phyloP scores from a whole-genome alignment of 2,329 filamentous ascomycete species.

The Didymella glomerata region DNA sequence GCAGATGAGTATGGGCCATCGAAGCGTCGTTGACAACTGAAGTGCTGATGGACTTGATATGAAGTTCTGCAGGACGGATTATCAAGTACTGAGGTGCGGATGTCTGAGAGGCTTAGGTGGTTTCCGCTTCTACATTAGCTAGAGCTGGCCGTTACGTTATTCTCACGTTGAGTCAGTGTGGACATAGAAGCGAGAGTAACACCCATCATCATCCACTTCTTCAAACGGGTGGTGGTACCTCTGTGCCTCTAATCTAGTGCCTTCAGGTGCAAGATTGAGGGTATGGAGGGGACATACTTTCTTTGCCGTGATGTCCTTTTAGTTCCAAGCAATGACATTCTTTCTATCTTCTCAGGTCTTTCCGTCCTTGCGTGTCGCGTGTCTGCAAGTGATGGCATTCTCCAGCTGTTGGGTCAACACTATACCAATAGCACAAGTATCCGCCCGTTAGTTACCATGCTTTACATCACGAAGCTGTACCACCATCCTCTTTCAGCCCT shows the following conservation, averaged over 20 bases:
- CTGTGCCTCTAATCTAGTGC: constrained; percentile 33
- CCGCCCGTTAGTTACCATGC: background rate
- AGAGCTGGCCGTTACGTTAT: constrained; percentile 53
- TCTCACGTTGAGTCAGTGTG: constrained; percentile 52
- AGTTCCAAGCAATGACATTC: background rate
- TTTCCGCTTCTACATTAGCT: constrained; percentile 53
- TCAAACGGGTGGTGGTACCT: constrained; percentile 41
- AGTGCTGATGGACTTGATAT: background rate
- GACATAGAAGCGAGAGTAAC: constrained; percentile 54
- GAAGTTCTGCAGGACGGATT: background rate
- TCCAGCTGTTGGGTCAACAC: background rate
- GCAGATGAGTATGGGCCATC: constrained; percentile 18
- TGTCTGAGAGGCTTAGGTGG: constrained; percentile 8
- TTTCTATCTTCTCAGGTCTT: background rate
- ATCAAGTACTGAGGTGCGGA: background rate
- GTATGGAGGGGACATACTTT: constrained; percentile 39
- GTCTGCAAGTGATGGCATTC: background rate
- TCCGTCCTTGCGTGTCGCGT: background rate
- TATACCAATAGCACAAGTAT: background rate
- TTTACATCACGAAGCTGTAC: background rate
- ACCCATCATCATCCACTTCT: constrained; percentile 35
- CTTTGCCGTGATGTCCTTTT: constrained; percentile 11
- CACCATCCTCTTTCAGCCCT: background rate
- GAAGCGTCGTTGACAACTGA: constrained; percentile 6
- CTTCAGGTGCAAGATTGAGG: constrained; percentile 38